Percentiles rank a stretch among this genome's conserved stretches.
Conservation (phyloP, 768 basidiomycete genomes). For the Suillus paluster region DNA sequence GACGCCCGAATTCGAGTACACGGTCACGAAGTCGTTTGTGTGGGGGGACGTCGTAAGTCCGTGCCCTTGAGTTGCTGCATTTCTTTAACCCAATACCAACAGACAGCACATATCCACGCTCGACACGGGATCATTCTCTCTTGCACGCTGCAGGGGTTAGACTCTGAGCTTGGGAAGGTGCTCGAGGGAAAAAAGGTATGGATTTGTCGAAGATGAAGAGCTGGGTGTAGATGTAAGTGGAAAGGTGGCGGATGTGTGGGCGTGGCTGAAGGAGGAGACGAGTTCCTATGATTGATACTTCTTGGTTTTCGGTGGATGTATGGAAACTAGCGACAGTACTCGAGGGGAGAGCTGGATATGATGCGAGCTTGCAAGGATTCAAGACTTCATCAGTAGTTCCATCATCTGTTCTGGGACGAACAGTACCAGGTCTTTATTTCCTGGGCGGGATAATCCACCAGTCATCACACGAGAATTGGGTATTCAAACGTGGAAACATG, state of each 20-base stretch:
- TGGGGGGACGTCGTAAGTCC: slow-evolving; percentile 55
- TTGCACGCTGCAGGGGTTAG: slow-evolving; percentile 30
- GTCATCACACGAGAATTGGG: neutral
- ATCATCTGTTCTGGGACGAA: neutral
- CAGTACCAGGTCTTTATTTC: neutral
- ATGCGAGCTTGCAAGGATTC: neutral
- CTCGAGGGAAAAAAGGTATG: slow-evolving; percentile 45
- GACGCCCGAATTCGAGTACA: slow-evolving; percentile 90
- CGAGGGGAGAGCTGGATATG: neutral
- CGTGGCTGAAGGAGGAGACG: slow-evolving; percentile 27
- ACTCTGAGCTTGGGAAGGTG: slow-evolving; percentile 21
- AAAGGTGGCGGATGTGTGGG: slow-evolving; percentile 29
- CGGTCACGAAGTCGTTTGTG: slow-evolving; percentile 44
- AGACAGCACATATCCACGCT: slow-evolving; percentile 54
- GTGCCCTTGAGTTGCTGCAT: slow-evolving; percentile 16
- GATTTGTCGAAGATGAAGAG: slow-evolving; percentile 36
- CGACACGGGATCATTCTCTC: slow-evolving; percentile 69
- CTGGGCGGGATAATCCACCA: neutral
- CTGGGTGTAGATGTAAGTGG: slow-evolving; percentile 6
- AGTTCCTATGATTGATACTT: slow-evolving; percentile 13
- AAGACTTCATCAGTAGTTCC: neutral
- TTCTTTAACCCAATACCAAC: neutral
- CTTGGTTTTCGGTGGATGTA: neutral
- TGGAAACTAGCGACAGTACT: neutral
- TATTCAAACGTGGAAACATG: too few relatives aligned